Base-by-base conservation (phyloP, 1,139 yeast genomes). In the Debaryomyces robertsiae region DNA sequence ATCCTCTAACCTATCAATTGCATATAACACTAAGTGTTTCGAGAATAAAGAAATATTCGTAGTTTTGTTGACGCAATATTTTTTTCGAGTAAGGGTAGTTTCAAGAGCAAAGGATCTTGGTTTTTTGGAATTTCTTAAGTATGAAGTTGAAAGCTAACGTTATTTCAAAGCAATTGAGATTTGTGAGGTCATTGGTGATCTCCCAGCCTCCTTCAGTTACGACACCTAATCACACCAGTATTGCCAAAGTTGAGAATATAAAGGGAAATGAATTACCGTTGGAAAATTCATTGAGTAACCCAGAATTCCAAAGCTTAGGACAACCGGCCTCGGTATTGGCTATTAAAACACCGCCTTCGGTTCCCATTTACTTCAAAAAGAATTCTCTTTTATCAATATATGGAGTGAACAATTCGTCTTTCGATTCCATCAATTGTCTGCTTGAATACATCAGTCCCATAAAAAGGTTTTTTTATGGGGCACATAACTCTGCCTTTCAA, bases 261-360 rank as follows among this genome's bases (percentile, higher is more conserved):
- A 49, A 52, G 30, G 49, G 54, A 45, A 60, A 46, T 9, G 43
- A 48, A 36, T 46, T 59, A 36, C 40, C 46, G 4, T 41, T 44
- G 16, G 42, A 48, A 32, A 50, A 47, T 39, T 40, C 53, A 3
- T 46, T 58, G 27, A 63, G 60, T 37, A 43, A 48, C 5, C 57
- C 67, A 7, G 49, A 56, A 24, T 65, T 75, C 44, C 60, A 63
- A 32, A 63, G 75, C 1, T 55, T 78, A 41, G 81, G 80, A 4
- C 57, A 57, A 6, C 73, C 79, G 1, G 69, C 71, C 19, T 63
- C 78, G 0, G 63, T 75, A 0, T 54, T 77, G 30, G 63, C 76
- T 2, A 55, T 79, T 9, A 62, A 68, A 2, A 55, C 77, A n/a
- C 81, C 83, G 1, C 81, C 86, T 2, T 79, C 85, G 0, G 65